Evolutionary conservation across 441 rosid species (phyloP).

Genomic region (Croton setiger): DNA sequence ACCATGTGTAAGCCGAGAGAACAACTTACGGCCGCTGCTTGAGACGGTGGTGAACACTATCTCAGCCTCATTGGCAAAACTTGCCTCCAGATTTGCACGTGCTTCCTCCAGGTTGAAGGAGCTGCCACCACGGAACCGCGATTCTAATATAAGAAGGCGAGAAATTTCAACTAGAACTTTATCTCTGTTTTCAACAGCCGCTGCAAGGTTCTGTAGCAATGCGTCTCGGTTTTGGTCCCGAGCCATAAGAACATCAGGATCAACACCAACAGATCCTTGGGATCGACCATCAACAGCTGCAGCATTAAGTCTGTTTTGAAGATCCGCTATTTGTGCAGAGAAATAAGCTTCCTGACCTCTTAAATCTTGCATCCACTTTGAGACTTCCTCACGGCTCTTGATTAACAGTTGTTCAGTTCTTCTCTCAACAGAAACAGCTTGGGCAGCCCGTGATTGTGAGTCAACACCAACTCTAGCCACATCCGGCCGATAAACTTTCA

Average conservation of each 20-base stretch:
- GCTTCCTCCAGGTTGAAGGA: constrained; percentile 96
- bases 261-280: constrained; percentile 98
- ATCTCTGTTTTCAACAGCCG: constrained; percentile 91
- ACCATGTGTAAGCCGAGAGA: constrained; percentile 99
- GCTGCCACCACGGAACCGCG: constrained; percentile 67
- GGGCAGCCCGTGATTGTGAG: constrained; percentile 97
- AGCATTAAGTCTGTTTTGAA: constrained; percentile 71
- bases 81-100: constrained; percentile 94
- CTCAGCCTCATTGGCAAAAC: constrained; percentile 99
- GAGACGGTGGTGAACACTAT: constrained; percentile 99
- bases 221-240: constrained; percentile 89
- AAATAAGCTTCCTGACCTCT: constrained; percentile 73
- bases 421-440: constrained; percentile 98
- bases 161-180: constrained; percentile 96
- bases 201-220: constrained; percentile 87
- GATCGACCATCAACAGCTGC: constrained; percentile 76
- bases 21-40: constrained; percentile 96
- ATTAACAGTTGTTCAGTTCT: constrained; percentile 87
- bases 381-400: constrained; percentile 81
- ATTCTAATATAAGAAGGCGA: constrained; percentile 86
- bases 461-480: constrained; percentile 99
- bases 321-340: constrained; percentile 73
- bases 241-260: constrained; percentile 86
- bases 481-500: constrained; percentile 97
- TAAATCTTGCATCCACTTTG: constrained; percentile 81